Evolutionary conservation across 495 filamentous ascomycete genomes (phyloP).

Genomic region (Polyplosphaeria fusca): DNA sequence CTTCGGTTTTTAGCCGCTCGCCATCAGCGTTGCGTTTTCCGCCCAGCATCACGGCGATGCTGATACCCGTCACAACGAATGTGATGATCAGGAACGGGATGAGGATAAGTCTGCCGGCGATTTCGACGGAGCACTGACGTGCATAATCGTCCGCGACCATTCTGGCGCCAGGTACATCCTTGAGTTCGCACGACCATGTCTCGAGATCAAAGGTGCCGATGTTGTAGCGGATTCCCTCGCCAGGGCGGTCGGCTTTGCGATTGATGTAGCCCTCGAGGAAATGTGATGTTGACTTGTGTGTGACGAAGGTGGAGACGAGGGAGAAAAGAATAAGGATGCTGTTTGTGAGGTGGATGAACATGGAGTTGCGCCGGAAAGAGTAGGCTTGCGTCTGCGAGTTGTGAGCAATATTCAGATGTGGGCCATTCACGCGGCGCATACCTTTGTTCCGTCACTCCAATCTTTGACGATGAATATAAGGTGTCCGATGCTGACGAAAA

Average conservation of each 20-base stretch:
- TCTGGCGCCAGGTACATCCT: constrained; percentile 2
- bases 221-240: constrained; percentile 20
- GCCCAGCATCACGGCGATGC: constrained; percentile 11
- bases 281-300: constrained; percentile 21
- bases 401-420: too few relatives aligned
- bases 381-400: constrained; percentile 21
- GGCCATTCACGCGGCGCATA: too few relatives aligned
- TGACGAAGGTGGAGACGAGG: constrained; percentile 25
- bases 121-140: constrained; percentile 18
- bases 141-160: constrained; percentile 17
- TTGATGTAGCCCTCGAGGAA: constrained; percentile 20
- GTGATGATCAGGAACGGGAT: constrained; percentile 21
- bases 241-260: constrained; percentile 7
- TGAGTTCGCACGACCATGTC: constrained; percentile 30
- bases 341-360: constrained; percentile 29
- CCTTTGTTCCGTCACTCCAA: constrained; percentile 16
- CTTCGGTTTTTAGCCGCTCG: constrained; percentile 15
- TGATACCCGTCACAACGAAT: neutral
- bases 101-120: constrained; percentile 23
- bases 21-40: constrained; percentile 6
- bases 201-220: constrained; percentile 31
- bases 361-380: constrained; percentile 28
- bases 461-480: constrained; percentile 11
- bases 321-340: constrained; percentile 24
- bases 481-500: constrained; percentile 10